These are phyloP conservation scores for Cnidoscolus chayamansa DNA, from an alignment of 441 rosid species.

Conservation along the genomic window DNA sequence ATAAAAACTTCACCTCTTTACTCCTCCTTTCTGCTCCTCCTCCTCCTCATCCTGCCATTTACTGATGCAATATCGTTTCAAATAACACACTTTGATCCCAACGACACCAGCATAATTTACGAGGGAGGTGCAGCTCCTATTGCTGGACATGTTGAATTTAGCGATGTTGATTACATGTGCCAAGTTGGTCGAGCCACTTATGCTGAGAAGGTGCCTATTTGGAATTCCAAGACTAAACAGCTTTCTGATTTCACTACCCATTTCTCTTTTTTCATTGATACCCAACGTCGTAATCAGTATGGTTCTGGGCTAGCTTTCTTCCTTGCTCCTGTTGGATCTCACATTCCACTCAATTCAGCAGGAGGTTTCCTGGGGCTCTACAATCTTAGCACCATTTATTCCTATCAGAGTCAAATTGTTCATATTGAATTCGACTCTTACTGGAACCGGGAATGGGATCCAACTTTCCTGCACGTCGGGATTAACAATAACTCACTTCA, in stretches of 20 bases:
- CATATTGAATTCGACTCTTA: constrained; percentile 25
- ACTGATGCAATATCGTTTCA: constrained; percentile 20
- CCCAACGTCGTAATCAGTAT: neutral
- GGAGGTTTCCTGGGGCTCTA: constrained; percentile 36
- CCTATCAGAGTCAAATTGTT: constrained; percentile 19
- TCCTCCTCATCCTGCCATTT: neutral
- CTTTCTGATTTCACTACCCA: constrained; percentile 23
- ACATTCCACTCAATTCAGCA: constrained; percentile 30
- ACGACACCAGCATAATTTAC: constrained; percentile 18
- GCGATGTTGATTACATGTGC: constrained; percentile 17
- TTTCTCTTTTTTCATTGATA: constrained; percentile 29
- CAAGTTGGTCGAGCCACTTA: constrained; percentile 37
- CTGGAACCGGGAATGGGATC: constrained; percentile 41
- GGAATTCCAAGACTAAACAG: constrained; percentile 12
- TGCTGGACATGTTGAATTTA: constrained; percentile 34
- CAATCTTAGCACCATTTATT: constrained; percentile 25
- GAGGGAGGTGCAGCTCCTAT: constrained; percentile 30
- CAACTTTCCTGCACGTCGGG: constrained; percentile 35
- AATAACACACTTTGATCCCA: constrained; percentile 24
- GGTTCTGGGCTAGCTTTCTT: constrained; percentile 34
- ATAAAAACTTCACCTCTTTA: neutral
- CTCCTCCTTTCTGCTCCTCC: neutral
- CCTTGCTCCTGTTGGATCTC: constrained; percentile 30
- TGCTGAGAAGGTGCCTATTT: constrained; percentile 19
- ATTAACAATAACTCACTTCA: constrained; percentile 38